These are phyloP conservation scores for Fusarium luffae DNA, from an alignment of 2,329 filamentous ascomycete genomes.

Conservation along the genomic window DNA sequence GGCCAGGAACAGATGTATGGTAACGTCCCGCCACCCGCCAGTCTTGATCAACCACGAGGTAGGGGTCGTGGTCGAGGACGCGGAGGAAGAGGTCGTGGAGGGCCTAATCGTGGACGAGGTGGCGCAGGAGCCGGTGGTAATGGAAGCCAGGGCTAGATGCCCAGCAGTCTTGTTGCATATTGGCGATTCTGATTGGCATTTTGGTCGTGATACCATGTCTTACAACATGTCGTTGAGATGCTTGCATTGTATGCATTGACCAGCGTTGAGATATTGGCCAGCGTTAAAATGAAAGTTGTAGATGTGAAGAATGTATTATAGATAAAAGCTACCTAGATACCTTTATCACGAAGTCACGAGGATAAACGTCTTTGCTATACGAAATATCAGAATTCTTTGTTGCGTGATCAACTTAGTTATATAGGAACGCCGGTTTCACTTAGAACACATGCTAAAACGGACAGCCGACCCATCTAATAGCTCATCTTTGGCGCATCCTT, in stretches of 20 bases:
- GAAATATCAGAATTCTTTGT: not conserved
- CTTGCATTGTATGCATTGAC: conserved; percentile 11
- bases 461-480: conserved; percentile 17
- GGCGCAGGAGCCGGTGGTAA: conserved; percentile 36
- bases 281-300: conserved; percentile 13
- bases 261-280: conserved; percentile 10
- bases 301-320: conserved; percentile 39
- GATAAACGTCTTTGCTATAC: conserved; percentile 14
- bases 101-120: conserved; percentile 51
- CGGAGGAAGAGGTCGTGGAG: conserved; percentile 54
- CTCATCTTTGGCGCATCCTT: conserved; percentile 44
- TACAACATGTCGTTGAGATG: conserved; percentile 12
- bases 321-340: conserved; percentile 34
- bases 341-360: conserved; percentile 43
- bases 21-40: conserved; percentile 70
- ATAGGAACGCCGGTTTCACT: conserved; percentile 35
- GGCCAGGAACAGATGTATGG: conserved; percentile 56
- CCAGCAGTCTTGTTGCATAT: not conserved
- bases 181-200: not conserved
- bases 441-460: conserved; percentile 5
- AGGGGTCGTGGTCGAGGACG: conserved; percentile 55
- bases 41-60: conserved; percentile 59
- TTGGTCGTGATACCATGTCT: conserved; percentile 11
- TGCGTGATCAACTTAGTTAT: conserved; percentile 7
- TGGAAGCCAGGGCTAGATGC: conserved; percentile 37